Conservation (phyloP, 163 green algal genomes). For the Prototheca stagnorum region DNA sequence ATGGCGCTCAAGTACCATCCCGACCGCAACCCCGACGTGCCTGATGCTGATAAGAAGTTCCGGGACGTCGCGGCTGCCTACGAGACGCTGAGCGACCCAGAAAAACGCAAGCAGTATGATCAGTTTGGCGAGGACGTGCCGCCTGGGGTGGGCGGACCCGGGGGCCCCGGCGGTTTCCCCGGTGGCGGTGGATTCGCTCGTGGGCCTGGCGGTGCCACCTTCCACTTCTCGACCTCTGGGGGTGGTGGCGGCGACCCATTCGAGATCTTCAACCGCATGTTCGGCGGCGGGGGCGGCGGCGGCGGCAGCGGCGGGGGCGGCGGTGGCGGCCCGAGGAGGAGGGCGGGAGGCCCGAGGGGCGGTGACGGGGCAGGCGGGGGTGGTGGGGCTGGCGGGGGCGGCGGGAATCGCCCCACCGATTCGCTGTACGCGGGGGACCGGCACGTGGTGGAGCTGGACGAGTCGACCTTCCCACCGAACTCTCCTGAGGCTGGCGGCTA, state of each 20-base stretch:
- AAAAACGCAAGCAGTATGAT: conserved; percentile 68
- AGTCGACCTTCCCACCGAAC: no score
- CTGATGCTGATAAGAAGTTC: conserved; percentile 61
- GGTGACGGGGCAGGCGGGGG: no score
- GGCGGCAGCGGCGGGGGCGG: conserved; percentile 13
- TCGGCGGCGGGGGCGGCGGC: conserved; percentile 7
- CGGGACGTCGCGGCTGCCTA: conserved; percentile 52
- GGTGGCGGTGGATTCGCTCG: conserved; percentile 8
- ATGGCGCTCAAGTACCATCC: conserved; percentile 64
- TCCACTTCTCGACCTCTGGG: no score
- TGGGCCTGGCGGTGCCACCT: conserved; percentile 23
- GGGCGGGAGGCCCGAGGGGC: no score
- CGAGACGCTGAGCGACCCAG: conserved; percentile 44
- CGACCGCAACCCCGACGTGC: conserved; percentile 64
- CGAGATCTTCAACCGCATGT: no score
- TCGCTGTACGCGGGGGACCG: no score
- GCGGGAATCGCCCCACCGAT: no score
- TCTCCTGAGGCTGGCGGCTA: no score
- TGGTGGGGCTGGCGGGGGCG: no score
- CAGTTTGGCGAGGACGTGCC: conserved; percentile 59
- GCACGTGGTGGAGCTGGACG: no score
- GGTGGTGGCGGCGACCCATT: no score
- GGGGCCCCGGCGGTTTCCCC: conserved; percentile 12
- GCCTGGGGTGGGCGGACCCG: conserved; percentile 7
- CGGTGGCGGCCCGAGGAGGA: conserved; percentile 9